phyloP scores from a whole-genome alignment of 2,329 filamentous ascomycete species.

The Talaromyces islandicus region DNA sequence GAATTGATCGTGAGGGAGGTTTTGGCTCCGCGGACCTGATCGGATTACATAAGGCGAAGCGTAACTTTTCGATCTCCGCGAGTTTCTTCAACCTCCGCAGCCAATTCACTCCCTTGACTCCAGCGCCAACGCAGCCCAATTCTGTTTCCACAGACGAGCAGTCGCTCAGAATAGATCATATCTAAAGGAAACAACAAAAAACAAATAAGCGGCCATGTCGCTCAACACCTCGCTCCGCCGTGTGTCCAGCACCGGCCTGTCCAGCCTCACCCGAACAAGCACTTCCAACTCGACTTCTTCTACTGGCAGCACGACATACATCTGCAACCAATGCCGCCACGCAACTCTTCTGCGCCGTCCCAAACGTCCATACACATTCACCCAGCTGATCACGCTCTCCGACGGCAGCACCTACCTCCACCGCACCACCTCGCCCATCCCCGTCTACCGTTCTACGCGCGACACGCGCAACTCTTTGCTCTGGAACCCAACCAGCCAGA shows the following conservation, averaged over 20 bases:
- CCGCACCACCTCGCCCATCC: slow-evolving; percentile 45
- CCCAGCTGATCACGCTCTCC: slow-evolving; percentile 87
- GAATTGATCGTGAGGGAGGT: not conserved
- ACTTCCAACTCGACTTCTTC: slow-evolving; percentile 16
- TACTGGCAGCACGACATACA: slow-evolving; percentile 28
- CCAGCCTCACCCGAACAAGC: slow-evolving; percentile 4
- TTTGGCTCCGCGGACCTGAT: not conserved
- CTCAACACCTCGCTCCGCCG: slow-evolving; percentile 32
- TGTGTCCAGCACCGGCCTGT: slow-evolving; percentile 12
- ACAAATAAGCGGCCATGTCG: slow-evolving; percentile 18
- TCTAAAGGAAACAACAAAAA: not conserved
- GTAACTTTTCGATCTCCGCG: slow-evolving; percentile 12
- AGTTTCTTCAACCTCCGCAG: slow-evolving; percentile 26
- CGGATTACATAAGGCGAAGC: slow-evolving; percentile 27
- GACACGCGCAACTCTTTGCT: slow-evolving; percentile 84
- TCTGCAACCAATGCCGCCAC: slow-evolving; percentile 62
- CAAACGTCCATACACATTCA: slow-evolving; percentile 92
- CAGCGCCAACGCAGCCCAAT: no score
- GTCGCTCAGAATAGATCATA: not conserved
- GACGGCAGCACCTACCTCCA: slow-evolving; percentile 73
- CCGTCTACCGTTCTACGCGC: slow-evolving; percentile 61
- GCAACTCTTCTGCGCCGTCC: slow-evolving; percentile 82
- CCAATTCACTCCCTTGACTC: not conserved
- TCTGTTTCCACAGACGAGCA: not conserved
- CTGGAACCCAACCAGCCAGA: slow-evolving; percentile 82